Conservation (phyloP, 305 asterid species). For the Fraxinus nigra region DNA sequence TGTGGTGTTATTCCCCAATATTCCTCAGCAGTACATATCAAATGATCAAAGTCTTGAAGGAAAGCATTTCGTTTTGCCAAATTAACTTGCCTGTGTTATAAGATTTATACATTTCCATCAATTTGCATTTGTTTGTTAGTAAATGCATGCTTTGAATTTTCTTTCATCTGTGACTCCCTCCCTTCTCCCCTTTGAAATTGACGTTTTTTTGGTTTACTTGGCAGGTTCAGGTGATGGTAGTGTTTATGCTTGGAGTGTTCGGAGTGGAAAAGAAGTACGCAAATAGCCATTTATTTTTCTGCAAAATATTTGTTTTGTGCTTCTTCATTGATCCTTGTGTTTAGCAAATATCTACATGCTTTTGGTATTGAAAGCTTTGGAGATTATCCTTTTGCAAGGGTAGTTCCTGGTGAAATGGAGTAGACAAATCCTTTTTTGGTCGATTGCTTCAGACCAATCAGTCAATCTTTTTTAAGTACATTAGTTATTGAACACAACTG, state of each 20-base stretch:
- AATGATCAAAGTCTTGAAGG: background rate
- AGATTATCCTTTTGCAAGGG: background rate
- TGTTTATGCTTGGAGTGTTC: conserved; percentile 90
- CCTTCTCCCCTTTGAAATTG: background rate
- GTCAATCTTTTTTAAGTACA: background rate
- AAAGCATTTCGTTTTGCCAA: background rate
- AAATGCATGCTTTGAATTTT: background rate
- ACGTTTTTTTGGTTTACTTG: conserved; percentile 24
- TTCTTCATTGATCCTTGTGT: conserved; percentile 13
- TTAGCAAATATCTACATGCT: background rate
- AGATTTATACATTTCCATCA: background rate
- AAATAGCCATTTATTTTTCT: conserved; percentile 13
- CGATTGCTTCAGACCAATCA: background rate
- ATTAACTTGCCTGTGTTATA: background rate
- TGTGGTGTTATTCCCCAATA: background rate
- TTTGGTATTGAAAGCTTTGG: background rate
- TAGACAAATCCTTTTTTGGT: background rate
- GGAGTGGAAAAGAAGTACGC: conserved; percentile 90
- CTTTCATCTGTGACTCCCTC: background rate
- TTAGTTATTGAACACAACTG: background rate
- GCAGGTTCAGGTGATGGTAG: conserved; percentile 98
- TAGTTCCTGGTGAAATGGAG: background rate
- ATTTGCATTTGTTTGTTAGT: conserved; percentile 5
- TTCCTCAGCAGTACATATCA: background rate
- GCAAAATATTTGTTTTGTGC: conserved; percentile 6